Evolutionary conservation across 228 moss, liverwort and hornwort species (phyloP).

Genomic region (Sphagnum magellanicum): DNA sequence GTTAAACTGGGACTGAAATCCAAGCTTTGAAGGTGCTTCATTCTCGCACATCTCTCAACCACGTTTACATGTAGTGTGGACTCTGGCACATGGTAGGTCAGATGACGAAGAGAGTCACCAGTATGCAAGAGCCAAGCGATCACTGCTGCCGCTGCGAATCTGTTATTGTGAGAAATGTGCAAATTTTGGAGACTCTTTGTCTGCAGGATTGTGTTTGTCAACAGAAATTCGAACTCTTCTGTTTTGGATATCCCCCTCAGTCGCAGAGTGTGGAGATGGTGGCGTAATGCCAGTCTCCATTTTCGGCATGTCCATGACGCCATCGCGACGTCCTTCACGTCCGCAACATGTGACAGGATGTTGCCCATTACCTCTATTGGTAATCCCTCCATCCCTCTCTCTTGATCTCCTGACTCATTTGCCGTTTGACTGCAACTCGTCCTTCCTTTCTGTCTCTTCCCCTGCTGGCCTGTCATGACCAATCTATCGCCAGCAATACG

Average conservation of each 20-base stretch:
- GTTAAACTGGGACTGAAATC: no score
- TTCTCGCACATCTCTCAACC: constrained; percentile 59
- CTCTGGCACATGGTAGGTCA: constrained; percentile 52
- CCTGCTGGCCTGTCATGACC: no score
- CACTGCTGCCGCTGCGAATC: constrained; percentile 63
- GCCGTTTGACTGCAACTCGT: no score
- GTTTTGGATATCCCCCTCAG: constrained; percentile 49
- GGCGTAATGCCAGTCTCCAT: constrained; percentile 69
- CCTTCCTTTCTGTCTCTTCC: no score
- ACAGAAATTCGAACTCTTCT: constrained; percentile 58
- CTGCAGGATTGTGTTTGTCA: constrained; percentile 73
- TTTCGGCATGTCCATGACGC: constrained; percentile 72
- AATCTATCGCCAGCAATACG: no score
- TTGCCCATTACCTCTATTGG: constrained; percentile 77
- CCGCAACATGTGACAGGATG: constrained; percentile 71
- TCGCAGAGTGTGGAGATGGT: constrained; percentile 60
- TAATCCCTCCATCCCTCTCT: constrained; percentile 46
- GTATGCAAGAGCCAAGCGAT: constrained; percentile 86
- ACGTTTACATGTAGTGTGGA: constrained; percentile 59
- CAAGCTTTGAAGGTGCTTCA: constrained; percentile 8
- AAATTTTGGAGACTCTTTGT: constrained; percentile 60
- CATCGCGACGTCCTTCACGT: constrained; percentile 64
- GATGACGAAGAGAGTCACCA: constrained; percentile 56
- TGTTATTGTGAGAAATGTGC: constrained; percentile 32
- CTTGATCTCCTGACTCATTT: no score